Evolutionary conservation across 306 rosid species (phyloP), one percentile per base, ranked within the genome.

Genomic region (Vicia villosa): DNA sequence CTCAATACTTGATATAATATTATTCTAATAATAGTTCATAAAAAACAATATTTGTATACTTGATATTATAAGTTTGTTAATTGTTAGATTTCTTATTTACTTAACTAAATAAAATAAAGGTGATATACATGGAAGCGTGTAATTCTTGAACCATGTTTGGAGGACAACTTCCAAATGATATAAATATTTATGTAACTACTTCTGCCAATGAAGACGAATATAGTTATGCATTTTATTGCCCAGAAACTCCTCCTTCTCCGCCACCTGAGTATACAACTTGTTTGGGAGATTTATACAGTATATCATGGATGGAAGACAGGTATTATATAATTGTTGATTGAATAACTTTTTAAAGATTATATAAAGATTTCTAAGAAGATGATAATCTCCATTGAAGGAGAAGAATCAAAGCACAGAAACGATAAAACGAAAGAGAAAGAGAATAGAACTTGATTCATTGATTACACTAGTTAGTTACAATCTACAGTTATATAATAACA

Each of bases 251-350:
- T n/a, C 52, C 69, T 3, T 0, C 8, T 5, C 6, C 77, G 66
- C 78, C 81, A 1, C 3, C 40, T 22, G 83, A 21, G 5, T 82
- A 75, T 32, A 32, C 12, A 2, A 72, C 74, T 67, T 89, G 97
- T 62, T 76, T 91, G 65, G 97, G 97, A 37, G 97, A 89, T 72
- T 0, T 64, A 3, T 91, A 75, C 11, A 91, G 96, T 69, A 4
- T 87, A 75, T 56, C 96, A 45, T 91, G 97, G 97, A 20, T 91
- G 87, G 93, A 91, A 73, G 91, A 91, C 32, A 77, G 95, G 97
- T 88, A 76, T 47, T 2, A 1, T 37, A 10, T 47, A 16, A n/a
- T 68, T n/a, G 13, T 62, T 11, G 22, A 13, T 49, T n/a, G 20
- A 19, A 34, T 51, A 66, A 5, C 6, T 1, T 30, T 24, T 24